Base-by-base conservation (phyloP, 768 basidiomycete species). In the Pulveroboletus frians region DNA sequence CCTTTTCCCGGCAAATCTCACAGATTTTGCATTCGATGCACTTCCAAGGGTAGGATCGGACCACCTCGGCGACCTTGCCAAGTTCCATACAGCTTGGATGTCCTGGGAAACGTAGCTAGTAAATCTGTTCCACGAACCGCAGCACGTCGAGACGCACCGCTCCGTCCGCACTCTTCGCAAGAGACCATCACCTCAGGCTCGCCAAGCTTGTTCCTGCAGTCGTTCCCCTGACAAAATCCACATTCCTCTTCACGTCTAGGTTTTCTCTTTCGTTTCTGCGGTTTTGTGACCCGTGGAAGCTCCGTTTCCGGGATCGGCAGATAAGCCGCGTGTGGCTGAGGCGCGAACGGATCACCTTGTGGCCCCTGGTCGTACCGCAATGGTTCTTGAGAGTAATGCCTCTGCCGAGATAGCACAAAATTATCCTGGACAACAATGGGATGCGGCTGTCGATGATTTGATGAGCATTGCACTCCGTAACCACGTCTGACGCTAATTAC, bases 1-100 rank as follows among this genome's bases (percentile, higher is more conserved):
- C 90, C 63, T 93, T 92, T 59, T 81, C 72, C 39, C 77, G 69
- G 63, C 94, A 97, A 48, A 91, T 73, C 70, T 93, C 90, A 65
- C 94, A 98, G 49, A 74, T 83, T 73, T 95, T 96, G 73, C 94
- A 96, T 56, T 93, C 90, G 31, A 83, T 77, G 63, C 94, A 98
- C 52, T 79, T 79, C 94, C 94, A 97, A 14, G 76, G 72, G 64
- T 94, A 94, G 23, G 76, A 74, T 49, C 76, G 74, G 43, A 93
- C 72, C n/a, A 76, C 72, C 35, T 81, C 76, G 15, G 75, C 76
- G 43, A 88, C 74, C 43, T 75, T 72, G 38, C 71, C 68, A 29
- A 84, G 75, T 55, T 84, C 69, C 73, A 95, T 76, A 64, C 94
- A 98, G 39, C 80, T 84, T n/a, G 86, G 85, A 67, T 98, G 94